Evolutionary conservation across 768 basidiomycete genomes (phyloP).

Genomic region (Tremella yokohamensis): DNA sequence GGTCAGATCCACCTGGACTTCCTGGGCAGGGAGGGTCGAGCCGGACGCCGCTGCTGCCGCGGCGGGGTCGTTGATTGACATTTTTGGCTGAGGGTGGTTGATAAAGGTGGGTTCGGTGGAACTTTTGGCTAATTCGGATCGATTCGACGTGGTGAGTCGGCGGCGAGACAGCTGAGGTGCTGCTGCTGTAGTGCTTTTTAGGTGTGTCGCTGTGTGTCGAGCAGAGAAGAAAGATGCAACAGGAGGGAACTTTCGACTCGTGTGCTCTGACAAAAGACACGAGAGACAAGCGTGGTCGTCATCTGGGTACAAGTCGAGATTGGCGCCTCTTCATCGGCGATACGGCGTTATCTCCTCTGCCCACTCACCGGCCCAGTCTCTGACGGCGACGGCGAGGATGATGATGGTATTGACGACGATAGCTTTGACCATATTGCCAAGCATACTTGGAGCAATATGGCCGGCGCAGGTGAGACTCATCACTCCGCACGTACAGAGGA

Average conservation of each 20-base stretch:
- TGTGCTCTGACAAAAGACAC: no score
- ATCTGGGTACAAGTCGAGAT: background rate
- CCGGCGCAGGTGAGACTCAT: conserved; percentile 29
- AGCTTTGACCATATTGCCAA: no score
- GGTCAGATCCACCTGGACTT: conserved; percentile 71
- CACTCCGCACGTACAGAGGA: background rate
- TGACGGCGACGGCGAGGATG: no score
- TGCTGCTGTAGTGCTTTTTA: no score
- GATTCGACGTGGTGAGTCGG: background rate
- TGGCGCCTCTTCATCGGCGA: conserved; percentile 9
- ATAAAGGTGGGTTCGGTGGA: background rate
- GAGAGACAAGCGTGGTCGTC: no score
- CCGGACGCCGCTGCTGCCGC: conserved; percentile 30
- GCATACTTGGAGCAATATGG: conserved; percentile 19
- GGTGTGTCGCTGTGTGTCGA: no score
- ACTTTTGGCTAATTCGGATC: conserved; percentile 8
- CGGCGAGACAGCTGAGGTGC: background rate
- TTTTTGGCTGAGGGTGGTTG: conserved; percentile 7
- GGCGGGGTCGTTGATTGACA: conserved; percentile 39
- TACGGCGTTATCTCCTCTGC: conserved; percentile 13
- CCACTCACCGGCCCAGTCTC: no score
- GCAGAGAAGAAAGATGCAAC: no score
- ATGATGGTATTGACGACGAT: no score
- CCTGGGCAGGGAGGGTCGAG: conserved; percentile 18
- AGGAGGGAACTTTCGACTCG: no score